A percentile compares a stretch with the other conserved stretches of the same genome.
Conservation (phyloP, 805 yeast genomes). For the Spathaspora sp. region DNA sequence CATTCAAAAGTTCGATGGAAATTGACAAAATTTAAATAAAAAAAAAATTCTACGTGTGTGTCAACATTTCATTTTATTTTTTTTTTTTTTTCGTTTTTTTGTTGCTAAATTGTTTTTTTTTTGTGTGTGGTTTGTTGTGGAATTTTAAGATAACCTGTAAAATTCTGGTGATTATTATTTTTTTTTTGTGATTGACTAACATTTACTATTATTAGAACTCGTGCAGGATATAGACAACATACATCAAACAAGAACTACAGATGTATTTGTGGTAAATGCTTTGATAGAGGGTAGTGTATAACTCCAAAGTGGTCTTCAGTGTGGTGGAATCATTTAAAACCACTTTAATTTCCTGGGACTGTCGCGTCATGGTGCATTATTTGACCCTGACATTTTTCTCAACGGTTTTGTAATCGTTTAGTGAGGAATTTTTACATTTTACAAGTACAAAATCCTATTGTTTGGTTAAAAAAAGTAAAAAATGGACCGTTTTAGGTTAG, state of each 20-base stretch:
- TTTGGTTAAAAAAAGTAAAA: not conserved
- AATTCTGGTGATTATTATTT: not conserved
- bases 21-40: not conserved
- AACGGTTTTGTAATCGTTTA: not conserved
- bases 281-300: too few species aligned
- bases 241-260: too few species aligned
- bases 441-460: not conserved
- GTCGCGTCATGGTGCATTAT: too few species aligned
- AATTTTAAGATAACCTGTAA: not conserved
- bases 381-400: not conserved
- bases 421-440: not conserved
- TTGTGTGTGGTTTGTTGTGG: not conserved
- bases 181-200: not conserved
- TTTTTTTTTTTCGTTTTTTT: not conserved
- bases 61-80: not conserved
- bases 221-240: not conserved
- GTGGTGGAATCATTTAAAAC: too few species aligned
- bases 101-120: too few species aligned
- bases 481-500: not conserved
- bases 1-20: slow-evolving; percentile 19
- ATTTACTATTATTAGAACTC: not conserved
- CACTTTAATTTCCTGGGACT: too few species aligned
- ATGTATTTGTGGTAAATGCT: too few species aligned
- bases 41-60: not conserved
- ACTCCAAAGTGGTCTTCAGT: too few species aligned